Evolutionary conservation across 768 basidiomycete species (phyloP), one percentile per base, ranked within the genome.

Genomic region (Calocybe gangraenosa): DNA sequence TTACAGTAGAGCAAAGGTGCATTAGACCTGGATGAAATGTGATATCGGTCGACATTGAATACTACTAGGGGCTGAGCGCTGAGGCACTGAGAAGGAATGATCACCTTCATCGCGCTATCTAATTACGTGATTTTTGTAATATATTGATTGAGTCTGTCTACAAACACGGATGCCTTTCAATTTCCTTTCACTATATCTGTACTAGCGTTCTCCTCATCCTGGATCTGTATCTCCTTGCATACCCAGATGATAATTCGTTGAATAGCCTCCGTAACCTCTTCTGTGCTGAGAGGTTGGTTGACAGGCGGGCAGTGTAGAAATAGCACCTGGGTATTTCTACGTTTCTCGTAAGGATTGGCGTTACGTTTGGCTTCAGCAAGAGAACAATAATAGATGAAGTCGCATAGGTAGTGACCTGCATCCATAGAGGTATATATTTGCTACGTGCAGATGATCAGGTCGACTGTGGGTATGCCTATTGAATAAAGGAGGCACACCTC

Each of bases 361-460:
- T 62, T 68, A 2, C 81, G 76, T 56, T 74, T 77, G 20, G 78
- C 73, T 58, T 87, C 85, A 3, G 84, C 83, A 20, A 87, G 71
- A 8, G 84, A 86, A 57, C 83, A 82, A 55, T 84, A 89, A 59
- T 83, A 86, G 48, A 82, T 75, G 60, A 83, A 88, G 64, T 88
- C 86, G 58, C 82, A 85, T 9, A 87, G 64, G 60, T 81, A 89
- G 58, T 84, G 82, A 0, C 85, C 86, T 13, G 84, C 81, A 57
- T 88, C 86, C 72, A 82, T 76, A 2, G 85, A 87, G 15, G 81
- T 74, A 58, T 82, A 80, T 17, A 86, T 79, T 65, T 81, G 73
- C 82, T 86, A 54, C 39, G 39, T 41, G 48, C 39, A 6, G 25
- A 28, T 34, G 44, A 39, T 55, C 48, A 40, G 44, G 9, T 19